These are phyloP conservation scores for Gautieria morchelliformis DNA, from an alignment of 768 basidiomycete genomes.

Conservation along the genomic window DNA sequence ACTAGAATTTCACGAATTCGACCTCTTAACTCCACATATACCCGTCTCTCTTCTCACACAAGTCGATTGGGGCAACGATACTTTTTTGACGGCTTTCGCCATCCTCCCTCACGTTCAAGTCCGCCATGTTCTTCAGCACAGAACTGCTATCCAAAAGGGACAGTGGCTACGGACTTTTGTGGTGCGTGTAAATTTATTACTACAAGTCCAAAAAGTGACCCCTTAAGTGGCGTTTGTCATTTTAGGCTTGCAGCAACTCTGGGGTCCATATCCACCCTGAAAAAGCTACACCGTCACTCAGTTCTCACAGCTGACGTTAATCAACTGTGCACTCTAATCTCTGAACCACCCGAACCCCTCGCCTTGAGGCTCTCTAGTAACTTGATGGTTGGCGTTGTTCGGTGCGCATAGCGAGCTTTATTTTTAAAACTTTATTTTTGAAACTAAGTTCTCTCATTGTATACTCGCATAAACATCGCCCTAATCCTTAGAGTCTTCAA, in stretches of 20 bases:
- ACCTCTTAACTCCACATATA: not conserved
- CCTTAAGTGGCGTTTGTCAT: not conserved
- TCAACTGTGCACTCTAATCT: slow-evolving; percentile 71
- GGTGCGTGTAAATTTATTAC: slow-evolving; percentile 32
- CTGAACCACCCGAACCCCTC: slow-evolving; percentile 76
- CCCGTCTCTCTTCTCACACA: not conserved
- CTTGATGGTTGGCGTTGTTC: slow-evolving; percentile 80
- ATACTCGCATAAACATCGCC: not conserved
- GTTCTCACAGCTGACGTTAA: slow-evolving; percentile 79
- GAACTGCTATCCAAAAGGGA: slow-evolving; percentile 75
- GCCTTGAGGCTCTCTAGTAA: slow-evolving; percentile 83
- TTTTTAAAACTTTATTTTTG: slow-evolving; percentile 15
- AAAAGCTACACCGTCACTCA: slow-evolving; percentile 71
- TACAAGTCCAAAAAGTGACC: not conserved
- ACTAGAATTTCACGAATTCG: not conserved
- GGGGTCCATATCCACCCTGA: slow-evolving; percentile 80
- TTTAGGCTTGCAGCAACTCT: slow-evolving; percentile 84
- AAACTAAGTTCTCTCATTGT: slow-evolving; percentile 7
- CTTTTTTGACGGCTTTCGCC: not conserved
- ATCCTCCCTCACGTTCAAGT: not conserved
- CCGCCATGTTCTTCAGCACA: slow-evolving; percentile 69
- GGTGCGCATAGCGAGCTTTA: slow-evolving; percentile 40
- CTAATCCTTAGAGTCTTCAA: slow-evolving; percentile 34
- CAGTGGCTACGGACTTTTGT: slow-evolving; percentile 83
- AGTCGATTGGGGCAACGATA: not conserved